Conservation (phyloP, 495 filamentous ascomycete species). For the Neurospora sp. region DNA sequence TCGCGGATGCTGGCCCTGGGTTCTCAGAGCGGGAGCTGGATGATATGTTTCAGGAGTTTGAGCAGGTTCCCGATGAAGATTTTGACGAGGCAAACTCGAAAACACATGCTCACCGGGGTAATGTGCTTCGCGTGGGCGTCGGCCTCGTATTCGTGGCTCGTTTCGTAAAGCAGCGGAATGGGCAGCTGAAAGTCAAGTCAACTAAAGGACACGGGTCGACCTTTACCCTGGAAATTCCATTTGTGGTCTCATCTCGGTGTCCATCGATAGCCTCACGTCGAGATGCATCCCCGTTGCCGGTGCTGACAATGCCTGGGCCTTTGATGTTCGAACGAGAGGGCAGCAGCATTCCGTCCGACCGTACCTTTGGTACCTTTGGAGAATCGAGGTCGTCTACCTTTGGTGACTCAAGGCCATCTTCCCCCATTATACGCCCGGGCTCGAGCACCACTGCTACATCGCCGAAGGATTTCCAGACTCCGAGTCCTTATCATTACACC, state of each 20-base stretch:
- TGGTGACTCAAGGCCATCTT: not conserved
- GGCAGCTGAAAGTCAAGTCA: slow-evolving; percentile 11
- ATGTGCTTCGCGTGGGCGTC: slow-evolving; percentile 14
- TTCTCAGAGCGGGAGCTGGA: slow-evolving; percentile 59
- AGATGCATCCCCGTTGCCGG: slow-evolving; percentile 13
- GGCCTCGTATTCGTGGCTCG: slow-evolving; percentile 13
- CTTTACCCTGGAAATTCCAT: slow-evolving; percentile 18
- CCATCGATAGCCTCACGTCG: slow-evolving; percentile 11
- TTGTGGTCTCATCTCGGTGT: slow-evolving; percentile 12
- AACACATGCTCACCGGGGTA: not conserved
- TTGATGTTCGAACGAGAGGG: not conserved
- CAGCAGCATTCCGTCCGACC: slow-evolving; percentile 1
- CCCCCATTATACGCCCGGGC: not conserved
- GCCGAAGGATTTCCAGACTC: slow-evolving; percentile 3
- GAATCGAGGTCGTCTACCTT: not conserved
- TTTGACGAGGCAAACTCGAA: slow-evolving; percentile 29
- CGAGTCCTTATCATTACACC: slow-evolving; percentile 33
- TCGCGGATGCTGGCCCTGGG: slow-evolving; percentile 63
- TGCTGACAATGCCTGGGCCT: slow-evolving; percentile 9
- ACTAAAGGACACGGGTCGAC: slow-evolving; percentile 12
- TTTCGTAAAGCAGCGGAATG: slow-evolving; percentile 15
- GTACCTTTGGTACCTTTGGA: not conserved
- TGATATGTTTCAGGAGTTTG: slow-evolving; percentile 64
- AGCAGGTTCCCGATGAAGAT: slow-evolving; percentile 59
- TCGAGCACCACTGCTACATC: not conserved